These are phyloP conservation scores for Guyanaporus albipodus DNA, from an alignment of 768 basidiomycete species.

Conservation along the genomic window DNA sequence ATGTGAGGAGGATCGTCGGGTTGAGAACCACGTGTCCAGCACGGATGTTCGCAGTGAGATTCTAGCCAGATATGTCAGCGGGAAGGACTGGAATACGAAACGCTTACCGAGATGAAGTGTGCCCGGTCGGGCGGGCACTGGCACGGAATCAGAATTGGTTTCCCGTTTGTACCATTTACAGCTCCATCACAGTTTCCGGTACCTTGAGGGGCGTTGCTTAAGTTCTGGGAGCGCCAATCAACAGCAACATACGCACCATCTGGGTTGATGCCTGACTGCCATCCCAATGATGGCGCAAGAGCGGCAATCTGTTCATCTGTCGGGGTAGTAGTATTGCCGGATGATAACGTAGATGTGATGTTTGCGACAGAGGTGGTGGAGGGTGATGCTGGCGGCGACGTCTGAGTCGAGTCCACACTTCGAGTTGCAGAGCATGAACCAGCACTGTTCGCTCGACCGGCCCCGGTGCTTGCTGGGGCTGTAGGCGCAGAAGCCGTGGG, in stretches of 20 bases:
- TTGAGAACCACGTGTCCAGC: slow-evolving; percentile 42
- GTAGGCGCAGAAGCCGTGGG: not conserved
- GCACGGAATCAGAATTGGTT: slow-evolving; percentile 34
- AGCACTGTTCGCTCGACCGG: not conserved
- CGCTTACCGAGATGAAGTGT: slow-evolving; percentile 24
- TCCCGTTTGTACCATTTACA: slow-evolving; percentile 28
- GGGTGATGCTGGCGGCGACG: not conserved
- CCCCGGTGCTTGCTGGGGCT: not conserved
- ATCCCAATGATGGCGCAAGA: slow-evolving; percentile 58
- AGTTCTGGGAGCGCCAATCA: not conserved
- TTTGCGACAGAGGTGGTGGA: not conserved
- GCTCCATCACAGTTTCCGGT: slow-evolving; percentile 39
- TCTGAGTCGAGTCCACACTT: not conserved
- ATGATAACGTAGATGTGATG: not conserved
- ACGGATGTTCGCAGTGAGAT: slow-evolving; percentile 37
- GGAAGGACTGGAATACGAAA: not conserved
- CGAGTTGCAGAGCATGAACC: slow-evolving; percentile 1
- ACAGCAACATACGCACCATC: slow-evolving; percentile 39
- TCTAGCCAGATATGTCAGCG: slow-evolving; percentile 14
- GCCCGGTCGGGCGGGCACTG: slow-evolving; percentile 31
- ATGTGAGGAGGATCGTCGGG: slow-evolving; percentile 36
- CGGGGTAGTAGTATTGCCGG: slow-evolving; percentile 9
- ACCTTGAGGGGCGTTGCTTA: slow-evolving; percentile 18
- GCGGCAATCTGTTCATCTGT: slow-evolving; percentile 31
- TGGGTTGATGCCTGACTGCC: slow-evolving; percentile 52